Evolutionary conservation across 768 basidiomycete genomes (phyloP).

Genomic region (Termitomyces sp.): DNA sequence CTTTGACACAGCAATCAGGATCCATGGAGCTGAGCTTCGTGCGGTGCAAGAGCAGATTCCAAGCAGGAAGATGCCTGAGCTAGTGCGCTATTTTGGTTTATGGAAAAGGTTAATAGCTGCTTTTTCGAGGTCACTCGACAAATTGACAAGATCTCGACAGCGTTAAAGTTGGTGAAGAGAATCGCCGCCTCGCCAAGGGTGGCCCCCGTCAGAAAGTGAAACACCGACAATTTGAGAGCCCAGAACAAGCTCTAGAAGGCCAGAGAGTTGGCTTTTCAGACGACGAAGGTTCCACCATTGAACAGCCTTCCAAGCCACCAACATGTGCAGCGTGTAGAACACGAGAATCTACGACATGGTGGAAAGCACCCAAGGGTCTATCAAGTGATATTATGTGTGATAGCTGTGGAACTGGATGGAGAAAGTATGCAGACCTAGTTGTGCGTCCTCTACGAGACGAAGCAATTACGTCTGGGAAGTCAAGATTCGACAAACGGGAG

Average conservation of each 20-base stretch:
- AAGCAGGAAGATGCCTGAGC: slow-evolving; percentile 64
- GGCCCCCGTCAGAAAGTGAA: slow-evolving; percentile 31
- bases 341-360: slow-evolving; percentile 77
- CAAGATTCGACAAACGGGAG: slow-evolving; percentile 55
- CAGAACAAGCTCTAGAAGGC: slow-evolving; percentile 34
- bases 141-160: slow-evolving; percentile 28
- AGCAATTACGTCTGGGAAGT: slow-evolving; percentile 45
- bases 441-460: slow-evolving; percentile 71
- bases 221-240: slow-evolving; percentile 29
- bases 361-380: slow-evolving; percentile 90
- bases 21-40: slow-evolving; percentile 78
- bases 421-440: slow-evolving; percentile 90
- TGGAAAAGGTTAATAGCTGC: slow-evolving; percentile 72
- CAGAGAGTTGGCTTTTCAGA: slow-evolving; percentile 53
- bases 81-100: slow-evolving; percentile 78
- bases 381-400: slow-evolving; percentile 77
- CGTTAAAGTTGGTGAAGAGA: slow-evolving; percentile 64
- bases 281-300: slow-evolving; percentile 74
- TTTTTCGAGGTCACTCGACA: neutral
- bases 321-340: slow-evolving; percentile 84
- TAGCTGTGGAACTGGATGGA: slow-evolving; percentile 80
- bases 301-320: slow-evolving; percentile 45
- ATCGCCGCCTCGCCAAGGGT: slow-evolving; percentile 39
- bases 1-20: slow-evolving; percentile 70
- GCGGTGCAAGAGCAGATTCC: slow-evolving; percentile 71